Evolutionary conservation across 371 early-diverging fungal genomes (phyloP).

Genomic region (Fennellomyces sp.): DNA sequence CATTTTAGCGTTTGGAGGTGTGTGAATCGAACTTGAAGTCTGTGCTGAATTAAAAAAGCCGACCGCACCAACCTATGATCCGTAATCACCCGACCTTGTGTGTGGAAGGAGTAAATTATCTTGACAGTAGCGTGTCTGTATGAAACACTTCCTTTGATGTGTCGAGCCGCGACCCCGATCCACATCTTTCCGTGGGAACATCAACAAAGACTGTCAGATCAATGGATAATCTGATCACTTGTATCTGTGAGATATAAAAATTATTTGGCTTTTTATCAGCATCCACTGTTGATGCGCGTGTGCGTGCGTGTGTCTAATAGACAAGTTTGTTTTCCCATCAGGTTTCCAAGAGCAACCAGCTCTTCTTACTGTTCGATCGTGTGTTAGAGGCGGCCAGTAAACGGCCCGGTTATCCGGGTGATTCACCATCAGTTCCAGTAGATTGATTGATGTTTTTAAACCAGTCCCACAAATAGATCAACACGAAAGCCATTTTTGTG

Average conservation of each 20-base stretch:
- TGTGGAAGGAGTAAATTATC: no score
- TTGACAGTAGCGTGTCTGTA: no score
- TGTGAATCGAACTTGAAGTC: not conserved
- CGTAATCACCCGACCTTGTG: not conserved
- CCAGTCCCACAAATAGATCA: not conserved
- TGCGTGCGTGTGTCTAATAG: no score
- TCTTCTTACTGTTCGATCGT: not conserved
- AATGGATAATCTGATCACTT: not conserved
- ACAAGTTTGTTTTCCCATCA: no score
- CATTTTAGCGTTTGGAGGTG: conserved; percentile 4
- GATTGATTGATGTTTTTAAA: not conserved
- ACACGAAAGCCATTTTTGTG: not conserved
- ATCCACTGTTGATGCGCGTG: no score
- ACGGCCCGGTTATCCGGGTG: not conserved
- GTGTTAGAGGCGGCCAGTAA: no score
- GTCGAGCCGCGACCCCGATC: not conserved
- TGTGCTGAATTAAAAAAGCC: conserved; percentile 1
- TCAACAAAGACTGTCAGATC: not conserved
- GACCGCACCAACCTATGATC: not conserved
- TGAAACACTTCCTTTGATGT: no score
- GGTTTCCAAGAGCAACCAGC: not conserved
- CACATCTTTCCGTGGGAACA: not conserved
- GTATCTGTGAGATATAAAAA: no score
- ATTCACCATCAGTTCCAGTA: no score
- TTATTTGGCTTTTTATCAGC: no score